A percentile compares a stretch with the other conserved stretches of the same genome.
Conservation (phyloP, 2,329 filamentous ascomycete genomes). For the Exutisphaerella laricina region DNA sequence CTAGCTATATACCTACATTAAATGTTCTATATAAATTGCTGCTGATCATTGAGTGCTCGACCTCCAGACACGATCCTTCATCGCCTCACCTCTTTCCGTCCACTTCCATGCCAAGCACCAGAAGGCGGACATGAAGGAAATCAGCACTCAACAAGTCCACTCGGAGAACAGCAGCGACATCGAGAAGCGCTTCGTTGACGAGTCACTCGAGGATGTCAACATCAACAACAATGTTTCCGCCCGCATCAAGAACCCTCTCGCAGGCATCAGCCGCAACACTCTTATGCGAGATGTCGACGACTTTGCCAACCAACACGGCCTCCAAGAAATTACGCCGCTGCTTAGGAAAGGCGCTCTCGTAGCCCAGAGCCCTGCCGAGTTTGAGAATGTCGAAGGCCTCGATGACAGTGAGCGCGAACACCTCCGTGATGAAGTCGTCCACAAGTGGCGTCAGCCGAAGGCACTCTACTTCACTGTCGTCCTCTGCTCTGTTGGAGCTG, state of each 20-base stretch:
- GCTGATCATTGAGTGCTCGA: too few species aligned
- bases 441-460: slow-evolving; percentile 56
- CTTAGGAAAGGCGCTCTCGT: slow-evolving; percentile 46
- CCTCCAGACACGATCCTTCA: too few species aligned
- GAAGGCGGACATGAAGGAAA: neutral
- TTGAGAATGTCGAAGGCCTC: slow-evolving; percentile 40
- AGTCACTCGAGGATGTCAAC: neutral
- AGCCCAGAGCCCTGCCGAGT: slow-evolving; percentile 43
- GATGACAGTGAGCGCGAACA: slow-evolving; percentile 37
- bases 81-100: too few species aligned
- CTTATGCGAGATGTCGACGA: slow-evolving; percentile 46
- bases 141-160: neutral
- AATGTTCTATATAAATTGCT: too few species aligned
- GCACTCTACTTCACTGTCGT: slow-evolving; percentile 61
- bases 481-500: slow-evolving; percentile 28
- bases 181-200: neutral
- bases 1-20: too few species aligned
- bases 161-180: neutral
- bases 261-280: slow-evolving; percentile 48
- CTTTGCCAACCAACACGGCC: slow-evolving; percentile 45
- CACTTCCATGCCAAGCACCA: too few species aligned
- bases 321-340: slow-evolving; percentile 35
- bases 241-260: slow-evolving; percentile 48
- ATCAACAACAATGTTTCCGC: neutral
- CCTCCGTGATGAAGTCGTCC: slow-evolving; percentile 41